Evolutionary conservation across 495 filamentous ascomycete species (phyloP), one percentile per base, ranked within the genome.

Genomic region (Elasticomyces elasticus): DNA sequence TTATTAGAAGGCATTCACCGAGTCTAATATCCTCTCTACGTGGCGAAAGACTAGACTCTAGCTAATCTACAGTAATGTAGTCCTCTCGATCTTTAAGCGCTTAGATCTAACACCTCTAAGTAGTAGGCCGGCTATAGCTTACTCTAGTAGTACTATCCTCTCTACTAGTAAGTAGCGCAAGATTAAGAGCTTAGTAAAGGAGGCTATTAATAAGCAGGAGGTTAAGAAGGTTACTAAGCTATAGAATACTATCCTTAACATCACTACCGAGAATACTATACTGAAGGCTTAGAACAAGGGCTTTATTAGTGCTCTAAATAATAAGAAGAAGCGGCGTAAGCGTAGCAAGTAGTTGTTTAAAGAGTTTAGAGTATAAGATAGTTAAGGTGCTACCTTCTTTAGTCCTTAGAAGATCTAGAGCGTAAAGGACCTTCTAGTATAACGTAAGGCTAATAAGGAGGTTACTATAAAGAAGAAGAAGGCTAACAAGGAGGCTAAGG

Each of bases 1-100:
- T 23, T 54, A 44, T 31, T 27, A n/a, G 3, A 2, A 48, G 25
- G 50, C 50, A 13, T 53, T 53, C 28, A 53, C 50, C n/a, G 2
- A 15, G 3, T 3, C 4, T 11, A 53, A 53, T 19, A 53, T 53
- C n/a, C n/a, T n/a, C n/a, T n/a, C n/a, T 43, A 17, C 40, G 5
- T 43, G 40, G 40, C 5, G 15, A 9, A 43, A 43, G 20, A 43
- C 40, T 17, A 17, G 40, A 10, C 10, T 43, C 13, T 23, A 7
- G 10, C 40, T 17, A 9, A 10, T 43, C 40, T 6, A 43, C 20
- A 9, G 6, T 7, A 23, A 7, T 7, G 40, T 17, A 10, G 20
- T 43, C 5, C 40, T 43, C 20, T 10, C 7, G 6, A n/a, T 43
- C 13, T n/a, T 43, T 7, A 23, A 43, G 40, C 6, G 7, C 20